Conservation (phyloP, 2,329 filamentous ascomycete species). For the Moelleriella libera region DNA sequence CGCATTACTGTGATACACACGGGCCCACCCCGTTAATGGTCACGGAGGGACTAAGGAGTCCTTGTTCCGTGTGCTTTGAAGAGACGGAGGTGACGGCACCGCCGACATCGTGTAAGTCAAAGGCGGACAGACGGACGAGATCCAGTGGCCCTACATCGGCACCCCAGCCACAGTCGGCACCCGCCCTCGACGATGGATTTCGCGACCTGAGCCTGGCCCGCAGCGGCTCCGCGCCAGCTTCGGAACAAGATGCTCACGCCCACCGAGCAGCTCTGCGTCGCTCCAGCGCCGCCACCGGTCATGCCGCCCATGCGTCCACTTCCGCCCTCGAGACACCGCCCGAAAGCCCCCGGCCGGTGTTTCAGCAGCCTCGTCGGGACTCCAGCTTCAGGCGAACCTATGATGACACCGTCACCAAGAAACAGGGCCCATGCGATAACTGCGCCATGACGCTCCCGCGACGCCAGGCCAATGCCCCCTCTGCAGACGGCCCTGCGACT, state of each 20-base stretch:
- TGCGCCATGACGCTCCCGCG: slow-evolving; percentile 50
- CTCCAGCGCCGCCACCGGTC: slow-evolving; percentile 12
- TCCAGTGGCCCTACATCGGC: slow-evolving; percentile 23
- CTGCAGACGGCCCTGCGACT: slow-evolving; percentile 14
- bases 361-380: slow-evolving; percentile 30
- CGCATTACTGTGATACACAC: slow-evolving; percentile 58
- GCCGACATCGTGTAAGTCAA: slow-evolving; percentile 5
- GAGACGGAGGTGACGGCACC: slow-evolving; percentile 7
- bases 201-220: slow-evolving; percentile 32
- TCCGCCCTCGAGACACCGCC: slow-evolving; percentile 42
- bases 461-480: slow-evolving; percentile 14
- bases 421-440: slow-evolving; percentile 52
- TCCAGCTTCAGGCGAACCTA: slow-evolving; percentile 49
- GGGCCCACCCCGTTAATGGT: slow-evolving; percentile 57
- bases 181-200: slow-evolving; percentile 30
- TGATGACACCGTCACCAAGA: slow-evolving; percentile 49
- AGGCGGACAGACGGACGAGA: slow-evolving; percentile 21
- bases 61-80: slow-evolving; percentile 46
- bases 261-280: slow-evolving; percentile 27
- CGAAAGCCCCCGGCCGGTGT: slow-evolving; percentile 35
- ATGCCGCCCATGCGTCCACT: slow-evolving; percentile 12
- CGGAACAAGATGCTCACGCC: slow-evolving; percentile 28
- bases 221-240: slow-evolving; percentile 26
- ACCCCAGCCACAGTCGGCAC: slow-evolving; percentile 17
- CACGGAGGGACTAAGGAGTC: slow-evolving; percentile 49